Percentiles rank a stretch among this genome's conserved stretches.
These are phyloP conservation scores for Calonectria hawksworthii DNA, from an alignment of 2,329 filamentous ascomycete species.

Conservation along the genomic window DNA sequence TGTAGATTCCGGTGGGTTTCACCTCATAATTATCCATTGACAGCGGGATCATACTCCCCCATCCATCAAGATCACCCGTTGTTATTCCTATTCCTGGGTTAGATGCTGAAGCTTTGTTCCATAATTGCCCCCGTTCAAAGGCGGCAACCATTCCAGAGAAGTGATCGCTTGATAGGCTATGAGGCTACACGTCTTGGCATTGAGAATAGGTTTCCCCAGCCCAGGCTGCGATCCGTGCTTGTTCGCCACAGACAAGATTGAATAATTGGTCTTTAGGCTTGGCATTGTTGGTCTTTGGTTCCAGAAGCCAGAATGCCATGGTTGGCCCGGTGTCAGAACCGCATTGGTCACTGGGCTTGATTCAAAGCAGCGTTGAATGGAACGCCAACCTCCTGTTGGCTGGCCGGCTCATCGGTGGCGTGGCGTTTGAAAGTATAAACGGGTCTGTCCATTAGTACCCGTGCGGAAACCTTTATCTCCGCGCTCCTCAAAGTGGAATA, in stretches of 20 bases:
- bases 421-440: not conserved
- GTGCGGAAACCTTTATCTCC: constrained; percentile 5
- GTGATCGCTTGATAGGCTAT: constrained; percentile 2
- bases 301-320: not conserved
- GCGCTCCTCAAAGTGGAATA: not conserved
- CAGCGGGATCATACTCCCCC: not conserved
- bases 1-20: not conserved
- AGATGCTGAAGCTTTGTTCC: constrained; percentile 39
- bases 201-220: constrained; percentile 25
- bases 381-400: not conserved
- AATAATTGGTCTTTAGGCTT: constrained; percentile 14
- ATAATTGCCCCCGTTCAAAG: constrained; percentile 34
- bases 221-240: constrained; percentile 32
- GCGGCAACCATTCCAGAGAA: constrained; percentile 30
- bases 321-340: not conserved
- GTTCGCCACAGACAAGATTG: constrained; percentile 30
- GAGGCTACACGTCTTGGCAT: constrained; percentile 23
- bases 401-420: not conserved
- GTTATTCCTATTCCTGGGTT: constrained; percentile 25
- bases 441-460: not conserved
- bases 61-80: constrained; percentile 28
- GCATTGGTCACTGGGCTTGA: not conserved
- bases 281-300: constrained; percentile 30
- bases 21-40: constrained; percentile 36
- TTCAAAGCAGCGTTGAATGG: constrained; percentile 11